Percentiles rank a stretch among this genome's conserved stretches.
Conservation (phyloP, 768 basidiomycete genomes). For the Boletus pseudopeckii region DNA sequence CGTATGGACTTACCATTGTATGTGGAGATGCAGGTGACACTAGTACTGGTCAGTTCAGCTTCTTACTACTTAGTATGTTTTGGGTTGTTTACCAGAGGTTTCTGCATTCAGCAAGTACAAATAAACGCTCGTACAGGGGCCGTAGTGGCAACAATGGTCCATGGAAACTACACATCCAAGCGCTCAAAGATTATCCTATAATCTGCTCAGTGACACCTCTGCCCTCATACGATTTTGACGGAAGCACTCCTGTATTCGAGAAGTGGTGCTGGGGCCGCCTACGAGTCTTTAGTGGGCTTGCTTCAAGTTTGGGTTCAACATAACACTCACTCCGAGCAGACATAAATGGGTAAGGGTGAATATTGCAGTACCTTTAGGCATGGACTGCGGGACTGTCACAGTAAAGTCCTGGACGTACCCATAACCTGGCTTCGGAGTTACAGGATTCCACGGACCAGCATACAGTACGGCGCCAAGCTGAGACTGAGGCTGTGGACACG, state of each 20-base stretch:
- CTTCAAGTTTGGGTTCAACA: background rate
- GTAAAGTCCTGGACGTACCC: background rate
- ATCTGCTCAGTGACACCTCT: background rate
- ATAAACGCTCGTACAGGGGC: too few relatives aligned
- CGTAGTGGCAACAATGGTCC: too few relatives aligned
- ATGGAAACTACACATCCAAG: too few relatives aligned
- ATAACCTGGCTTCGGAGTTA: background rate
- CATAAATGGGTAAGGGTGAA: background rate
- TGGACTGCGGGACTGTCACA: background rate
- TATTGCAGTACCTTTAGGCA: background rate
- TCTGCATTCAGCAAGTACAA: conserved; percentile 18
- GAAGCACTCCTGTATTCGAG: background rate
- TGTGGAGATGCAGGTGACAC: background rate
- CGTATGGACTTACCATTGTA: conserved; percentile 15
- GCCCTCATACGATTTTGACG: background rate
- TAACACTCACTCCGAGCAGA: background rate
- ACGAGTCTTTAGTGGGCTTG: background rate
- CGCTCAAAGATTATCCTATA: background rate
- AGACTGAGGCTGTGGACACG: background rate
- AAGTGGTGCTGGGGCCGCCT: background rate
- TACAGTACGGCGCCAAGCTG: conserved; percentile 7
- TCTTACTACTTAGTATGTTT: background rate
- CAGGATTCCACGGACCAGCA: background rate
- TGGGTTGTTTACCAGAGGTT: conserved; percentile 10
- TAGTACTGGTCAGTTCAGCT: background rate